Base-by-base conservation (phyloP, 2,329 filamentous ascomycete genomes). In the Ascochyta fabae region DNA sequence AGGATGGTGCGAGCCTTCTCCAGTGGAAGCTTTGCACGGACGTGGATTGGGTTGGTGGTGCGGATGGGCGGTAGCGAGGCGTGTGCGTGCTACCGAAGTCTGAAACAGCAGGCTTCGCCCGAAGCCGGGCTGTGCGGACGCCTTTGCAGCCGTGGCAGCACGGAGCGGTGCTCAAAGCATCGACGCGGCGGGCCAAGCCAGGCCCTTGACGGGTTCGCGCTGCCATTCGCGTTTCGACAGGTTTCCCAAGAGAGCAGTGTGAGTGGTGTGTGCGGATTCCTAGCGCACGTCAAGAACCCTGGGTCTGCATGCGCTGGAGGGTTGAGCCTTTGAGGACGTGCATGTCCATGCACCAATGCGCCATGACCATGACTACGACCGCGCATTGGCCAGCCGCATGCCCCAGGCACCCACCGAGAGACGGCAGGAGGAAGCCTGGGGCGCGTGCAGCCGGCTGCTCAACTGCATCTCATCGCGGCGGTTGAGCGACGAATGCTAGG, bases 141-240 rank as follows among this genome's bases (percentile, higher is more conserved):
- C 48, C 61, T 66, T 65, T 64, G 62, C 62, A 60, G 61, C 39
- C 36, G 49, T 48, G 34, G 41, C 38, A 56, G 54, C 44, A 26
- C 53, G 47, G 47, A 41, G 42, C 45, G 19, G 36, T n/a, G 15
- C 46, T 47, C 47, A 51, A 51, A 56, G 26, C 27, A 36, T 46
- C 47, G n/a, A 27, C 47, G 31, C 48, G 53, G 47, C 53, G 53
- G 42, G 42, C 39, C 38, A 47, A 24, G 19, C 40, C 23, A 19
- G 33, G 41, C 47, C 53, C 47, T 56, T 50, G 36, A 27, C 23
- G 42, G 46, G 29, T 42, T 56, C 47, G 47, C 53, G 47, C 26
- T 23, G 36, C 6, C 19, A 10, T 24, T 46, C 36, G 53, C 47
- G 53, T 50, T 50, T 47, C 47, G 53, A 56, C 38, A 43, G 24